phyloP scores from a whole-genome alignment of 176 grass and related monocot species.

The Paspalum notatum region DNA sequence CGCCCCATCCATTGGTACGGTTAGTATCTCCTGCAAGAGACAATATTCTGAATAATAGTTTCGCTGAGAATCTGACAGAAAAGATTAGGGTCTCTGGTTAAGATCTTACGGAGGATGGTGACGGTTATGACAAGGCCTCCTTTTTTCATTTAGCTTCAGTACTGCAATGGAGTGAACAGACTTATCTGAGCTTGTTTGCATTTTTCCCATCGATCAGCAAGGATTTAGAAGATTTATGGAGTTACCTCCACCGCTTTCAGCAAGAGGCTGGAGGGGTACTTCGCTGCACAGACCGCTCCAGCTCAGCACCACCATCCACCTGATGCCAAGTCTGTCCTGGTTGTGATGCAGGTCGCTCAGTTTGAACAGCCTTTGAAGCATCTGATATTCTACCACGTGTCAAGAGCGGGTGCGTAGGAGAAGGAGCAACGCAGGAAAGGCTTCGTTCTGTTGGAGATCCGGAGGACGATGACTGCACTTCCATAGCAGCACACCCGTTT shows the following conservation, averaged over 20 bases:
- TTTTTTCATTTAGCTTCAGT: not conserved
- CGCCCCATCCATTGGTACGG: not conserved
- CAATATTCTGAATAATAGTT: not conserved
- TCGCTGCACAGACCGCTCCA: not conserved
- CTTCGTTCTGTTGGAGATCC: constrained; percentile 45
- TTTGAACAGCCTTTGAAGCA: constrained; percentile 10
- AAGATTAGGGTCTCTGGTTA: not conserved
- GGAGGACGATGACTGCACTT: constrained; percentile 28
- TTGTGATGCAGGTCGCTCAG: not conserved
- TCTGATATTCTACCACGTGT: constrained; percentile 27
- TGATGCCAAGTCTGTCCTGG: constrained; percentile 29
- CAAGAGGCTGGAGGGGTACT: constrained; percentile 28
- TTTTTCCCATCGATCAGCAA: not conserved
- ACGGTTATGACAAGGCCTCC: not conserved
- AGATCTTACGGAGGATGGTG: constrained; percentile 28
- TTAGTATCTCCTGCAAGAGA: constrained; percentile 24
- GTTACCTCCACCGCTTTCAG: constrained; percentile 50
- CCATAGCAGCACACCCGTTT: constrained; percentile 40
- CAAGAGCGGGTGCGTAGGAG: constrained; percentile 42
- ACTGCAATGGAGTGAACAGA: not conserved
- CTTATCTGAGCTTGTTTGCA: not conserved
- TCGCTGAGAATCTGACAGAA: not conserved
- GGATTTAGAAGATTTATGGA: not conserved
- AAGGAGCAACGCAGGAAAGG: constrained; percentile 50
- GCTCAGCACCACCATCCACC: constrained; percentile 2